Base-by-base conservation (phyloP, 345 rosid species). In the Aquilaria yunnanensis region DNA sequence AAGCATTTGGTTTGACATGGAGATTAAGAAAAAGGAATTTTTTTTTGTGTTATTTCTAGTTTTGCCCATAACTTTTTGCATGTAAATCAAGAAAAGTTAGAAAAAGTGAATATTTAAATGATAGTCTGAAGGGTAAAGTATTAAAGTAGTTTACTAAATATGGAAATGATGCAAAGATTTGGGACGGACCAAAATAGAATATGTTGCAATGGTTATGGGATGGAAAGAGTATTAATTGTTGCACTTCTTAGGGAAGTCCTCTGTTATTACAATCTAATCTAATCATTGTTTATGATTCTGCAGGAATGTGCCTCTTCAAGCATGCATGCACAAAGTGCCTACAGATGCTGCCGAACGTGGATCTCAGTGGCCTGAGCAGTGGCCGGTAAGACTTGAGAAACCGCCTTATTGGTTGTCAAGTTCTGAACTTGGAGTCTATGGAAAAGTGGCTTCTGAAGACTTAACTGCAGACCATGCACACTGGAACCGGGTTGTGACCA, bases 291-390 rank as follows among this genome's bases (percentile, higher is more conserved):
- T 47, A 12, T 61, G 43, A 9, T 37, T 3, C 43, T 43, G 5
- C 43, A 91, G 97, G 97, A 78, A 84, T 63, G 89, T 91, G 66
- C 84, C 91, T 9, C 72, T 91, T 63, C 83, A 86, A 83, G 81
- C 92, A 46, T 91, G 97, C 77, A 80, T 91, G 93, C 97, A 91
- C 75, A 84, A 80, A 16, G 74, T 79, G 14, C 94, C 96, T 12
- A 69, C 63, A 51, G 78, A 84, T 63, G 54, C 82, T 31, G 43
- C 68, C 2, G 73, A 86, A 57, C 86, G 92, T 58, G 97, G 97
- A 60, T 84, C 96, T 61, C 85, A 83, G 66, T 88, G 96, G 96
- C 96, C 97, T 1, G 85, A 86, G 78, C 80, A 88, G 64, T 88
- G 94, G 97, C 97, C 97, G 11, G 79, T 78, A 4, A 86, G 97